Evolutionary conservation across 208 protist species (phyloP).

Genomic region (Leishmania guyanensis): DNA sequence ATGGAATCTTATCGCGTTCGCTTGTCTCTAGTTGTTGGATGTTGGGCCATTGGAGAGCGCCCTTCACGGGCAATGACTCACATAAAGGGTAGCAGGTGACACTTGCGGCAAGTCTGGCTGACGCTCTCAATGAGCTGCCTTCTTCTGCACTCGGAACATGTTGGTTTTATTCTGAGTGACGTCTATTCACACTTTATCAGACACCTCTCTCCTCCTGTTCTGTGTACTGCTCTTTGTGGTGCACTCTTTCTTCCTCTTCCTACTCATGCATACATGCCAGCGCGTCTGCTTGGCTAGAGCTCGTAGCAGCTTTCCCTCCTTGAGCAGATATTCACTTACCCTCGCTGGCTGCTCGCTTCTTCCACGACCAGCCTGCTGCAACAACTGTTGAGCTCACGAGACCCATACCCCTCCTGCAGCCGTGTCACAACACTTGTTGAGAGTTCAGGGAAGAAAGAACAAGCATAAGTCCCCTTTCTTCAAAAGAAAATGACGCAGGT

Average conservation of each 20-base stretch:
- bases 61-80: neutral
- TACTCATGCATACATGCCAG: neutral
- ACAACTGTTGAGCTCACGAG: neutral
- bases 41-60: neutral
- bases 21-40: neutral
- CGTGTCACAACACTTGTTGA: neutral
- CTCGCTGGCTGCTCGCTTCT: neutral
- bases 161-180: neutral
- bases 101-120: neutral
- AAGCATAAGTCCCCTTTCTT: conserved; percentile 6
- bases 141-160: neutral
- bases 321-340: neutral
- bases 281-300: neutral
- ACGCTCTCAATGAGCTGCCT: neutral
- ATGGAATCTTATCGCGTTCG: neutral
- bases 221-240: neutral
- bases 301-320: neutral
- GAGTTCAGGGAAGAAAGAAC: neutral
- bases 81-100: too few species aligned
- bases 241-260: neutral
- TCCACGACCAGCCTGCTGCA: neutral
- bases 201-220: neutral
- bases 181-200: too few species aligned
- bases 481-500: conserved; percentile 62
- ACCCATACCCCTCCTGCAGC: neutral